A percentile compares a stretch with the other conserved stretches of the same genome.
Evolutionary conservation across 345 rosid species (phyloP).

Genomic region (Erysimum cheiranthoides): DNA sequence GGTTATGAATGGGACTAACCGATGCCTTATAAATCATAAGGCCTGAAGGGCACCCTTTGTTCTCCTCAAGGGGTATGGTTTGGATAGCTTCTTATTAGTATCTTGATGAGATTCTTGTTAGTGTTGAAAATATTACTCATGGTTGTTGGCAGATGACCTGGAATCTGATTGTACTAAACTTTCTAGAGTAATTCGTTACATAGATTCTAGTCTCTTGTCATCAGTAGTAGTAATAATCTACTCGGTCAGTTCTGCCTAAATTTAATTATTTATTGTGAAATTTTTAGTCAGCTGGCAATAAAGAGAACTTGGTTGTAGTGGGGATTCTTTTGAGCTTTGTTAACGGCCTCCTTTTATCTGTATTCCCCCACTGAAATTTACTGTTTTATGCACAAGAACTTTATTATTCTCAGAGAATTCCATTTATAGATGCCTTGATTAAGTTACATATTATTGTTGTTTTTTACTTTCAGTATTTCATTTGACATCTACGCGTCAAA

Average conservation of each 20-base stretch:
- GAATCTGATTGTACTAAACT: background rate
- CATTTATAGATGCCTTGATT: background rate
- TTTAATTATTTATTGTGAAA: background rate
- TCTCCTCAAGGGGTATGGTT: background rate
- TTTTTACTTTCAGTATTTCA: background rate
- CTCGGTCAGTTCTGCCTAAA: background rate
- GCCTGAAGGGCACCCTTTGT: background rate
- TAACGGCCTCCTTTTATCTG: background rate
- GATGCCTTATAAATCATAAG: background rate
- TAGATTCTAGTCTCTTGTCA: constrained; percentile 13
- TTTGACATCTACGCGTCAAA: background rate
- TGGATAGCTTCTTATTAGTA: background rate
- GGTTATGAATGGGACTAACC: constrained; percentile 6
- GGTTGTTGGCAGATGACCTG: constrained; percentile 15
- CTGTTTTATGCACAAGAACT: background rate
- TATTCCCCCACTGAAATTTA: background rate
- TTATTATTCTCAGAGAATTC: background rate
- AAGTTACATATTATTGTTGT: background rate
- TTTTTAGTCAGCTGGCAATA: background rate
- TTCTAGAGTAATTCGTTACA: background rate
- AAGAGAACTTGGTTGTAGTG: background rate
- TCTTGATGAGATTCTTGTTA: constrained; percentile 10
- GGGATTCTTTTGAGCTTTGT: background rate
- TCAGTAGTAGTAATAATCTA: background rate
- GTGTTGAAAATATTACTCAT: background rate